Evolutionary conservation across 495 filamentous ascomycete genomes (phyloP).

Genomic region (Penicillium samsonianum): DNA sequence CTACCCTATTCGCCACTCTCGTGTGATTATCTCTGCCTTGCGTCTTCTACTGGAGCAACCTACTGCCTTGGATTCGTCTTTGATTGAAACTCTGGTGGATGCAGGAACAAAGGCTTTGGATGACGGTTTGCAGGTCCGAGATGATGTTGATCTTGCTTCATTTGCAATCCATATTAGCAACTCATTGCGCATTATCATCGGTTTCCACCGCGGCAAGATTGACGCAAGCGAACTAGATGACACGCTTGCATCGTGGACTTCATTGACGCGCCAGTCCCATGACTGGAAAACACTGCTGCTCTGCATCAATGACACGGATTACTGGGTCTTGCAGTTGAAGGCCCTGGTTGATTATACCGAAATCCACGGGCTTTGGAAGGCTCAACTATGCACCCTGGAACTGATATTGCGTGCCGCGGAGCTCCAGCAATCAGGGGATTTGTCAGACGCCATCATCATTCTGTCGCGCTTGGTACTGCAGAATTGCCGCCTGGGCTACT

Average conservation of each 20-base stretch:
- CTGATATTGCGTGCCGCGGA: slow-evolving; percentile 58
- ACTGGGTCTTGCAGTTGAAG: slow-evolving; percentile 63
- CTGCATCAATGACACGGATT: slow-evolving; percentile 61
- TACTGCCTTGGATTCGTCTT: slow-evolving; percentile 28
- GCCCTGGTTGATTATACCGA: slow-evolving; percentile 75
- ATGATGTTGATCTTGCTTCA: slow-evolving; percentile 55
- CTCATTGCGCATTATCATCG: slow-evolving; percentile 52
- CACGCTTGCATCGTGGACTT: slow-evolving; percentile 42
- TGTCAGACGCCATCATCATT: slow-evolving; percentile 56
- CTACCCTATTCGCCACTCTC: slow-evolving; percentile 50
- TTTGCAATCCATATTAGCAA: slow-evolving; percentile 62
- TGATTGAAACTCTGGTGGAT: slow-evolving; percentile 33
- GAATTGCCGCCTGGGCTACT: slow-evolving; percentile 76
- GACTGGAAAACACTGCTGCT: slow-evolving; percentile 53
- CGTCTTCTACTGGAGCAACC: slow-evolving; percentile 44
- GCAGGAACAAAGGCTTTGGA: slow-evolving; percentile 40
- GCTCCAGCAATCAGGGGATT: slow-evolving; percentile 48
- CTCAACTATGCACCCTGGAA: slow-evolving; percentile 49
- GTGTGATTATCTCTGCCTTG: slow-evolving; percentile 45
- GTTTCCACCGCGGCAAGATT: slow-evolving; percentile 54
- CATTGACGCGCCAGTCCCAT: slow-evolving; percentile 39
- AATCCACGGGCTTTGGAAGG: slow-evolving; percentile 65
- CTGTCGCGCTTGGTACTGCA: slow-evolving; percentile 66
- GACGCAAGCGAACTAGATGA: slow-evolving; percentile 49
- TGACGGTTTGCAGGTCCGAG: slow-evolving; percentile 34